A percentile compares a stretch with the other conserved stretches of the same genome.
Evolutionary conservation across 2,329 filamentous ascomycete genomes (phyloP).

Genomic region (Claviceps africana): DNA sequence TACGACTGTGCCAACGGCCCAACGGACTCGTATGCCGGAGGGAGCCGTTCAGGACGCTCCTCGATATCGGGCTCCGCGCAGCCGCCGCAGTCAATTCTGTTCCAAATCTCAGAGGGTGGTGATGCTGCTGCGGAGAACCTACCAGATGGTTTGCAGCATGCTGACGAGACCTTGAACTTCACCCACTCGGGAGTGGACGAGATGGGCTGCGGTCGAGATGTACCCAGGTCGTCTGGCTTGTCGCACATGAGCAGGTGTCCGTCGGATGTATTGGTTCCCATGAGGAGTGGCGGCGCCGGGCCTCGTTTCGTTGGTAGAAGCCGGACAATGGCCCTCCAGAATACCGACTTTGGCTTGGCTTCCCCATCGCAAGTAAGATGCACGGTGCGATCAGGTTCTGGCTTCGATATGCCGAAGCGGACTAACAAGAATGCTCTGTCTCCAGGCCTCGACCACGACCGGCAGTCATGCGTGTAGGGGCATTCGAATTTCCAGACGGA

Average conservation of each 20-base stretch:
- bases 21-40: background rate
- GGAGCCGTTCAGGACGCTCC: background rate
- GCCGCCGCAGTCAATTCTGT: background rate
- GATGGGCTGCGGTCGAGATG: background rate
- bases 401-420: too few relatives aligned
- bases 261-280: background rate
- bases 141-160: background rate
- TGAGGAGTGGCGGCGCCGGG: too few relatives aligned
- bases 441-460: background rate
- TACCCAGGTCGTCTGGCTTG: background rate
- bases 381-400: background rate
- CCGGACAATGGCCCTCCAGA: background rate
- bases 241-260: background rate
- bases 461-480: background rate
- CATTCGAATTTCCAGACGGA: background rate
- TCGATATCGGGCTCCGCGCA: background rate
- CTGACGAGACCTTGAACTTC: background rate
- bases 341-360: background rate
- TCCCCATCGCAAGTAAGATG: background rate
- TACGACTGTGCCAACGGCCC: background rate
- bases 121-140: too few relatives aligned
- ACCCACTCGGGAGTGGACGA: background rate
- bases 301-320: background rate
- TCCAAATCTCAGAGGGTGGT: background rate
- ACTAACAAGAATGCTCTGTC: background rate